Evolutionary conservation across 2,329 filamentous ascomycete genomes (phyloP), one percentile per base, ranked within the genome.

Genomic region (Diaporthe eres): DNA sequence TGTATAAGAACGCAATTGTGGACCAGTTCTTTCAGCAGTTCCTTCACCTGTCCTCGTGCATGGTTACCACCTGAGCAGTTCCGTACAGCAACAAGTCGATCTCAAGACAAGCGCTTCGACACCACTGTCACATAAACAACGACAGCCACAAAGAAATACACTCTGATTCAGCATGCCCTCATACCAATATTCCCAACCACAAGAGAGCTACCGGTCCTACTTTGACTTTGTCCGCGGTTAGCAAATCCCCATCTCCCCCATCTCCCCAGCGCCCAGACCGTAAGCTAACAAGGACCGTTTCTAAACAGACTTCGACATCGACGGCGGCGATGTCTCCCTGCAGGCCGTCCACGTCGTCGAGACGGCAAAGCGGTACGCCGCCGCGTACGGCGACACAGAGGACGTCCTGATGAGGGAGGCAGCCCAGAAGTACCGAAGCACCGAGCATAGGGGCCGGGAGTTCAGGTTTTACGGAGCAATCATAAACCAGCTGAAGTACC

Each of bases 401-500:
- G 65, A 70, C 6, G 65, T 70, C 42, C 34, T 70, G 65, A 70
- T 70, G 65, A 70, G 65, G 65, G 65, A 70, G 49, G 65, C 65
- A 49, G 65, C 65, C 65, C 65, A 70, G 65, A 70, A 70, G 65
- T 70, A 70, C 65, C 65, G 65, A 39, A 70, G 65, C 65, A 70
- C 65, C 65, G 65, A 55, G 65, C 65, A 70, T 70, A 70, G 51
- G 65, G 65, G 65, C 65, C 49, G 65, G 65, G 65, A 70, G 49
- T 70, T 70, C 65, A 55, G 65, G 49, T 70, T 70, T 55, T 70
- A 70, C 65, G 65, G 65, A 70, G 65, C 65, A 70, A 70, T 70
- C 49, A 70, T 70, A 53, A 70, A 70, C 37, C 65, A 70, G 34
- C 65, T 70, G 65, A 70, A 70, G 49, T 70, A 70, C 49, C 65